A percentile compares a stretch with the other conserved stretches of the same genome.
Evolutionary conservation across 306 rosid species (phyloP).

Genomic region (Quercus berberidifolia): DNA sequence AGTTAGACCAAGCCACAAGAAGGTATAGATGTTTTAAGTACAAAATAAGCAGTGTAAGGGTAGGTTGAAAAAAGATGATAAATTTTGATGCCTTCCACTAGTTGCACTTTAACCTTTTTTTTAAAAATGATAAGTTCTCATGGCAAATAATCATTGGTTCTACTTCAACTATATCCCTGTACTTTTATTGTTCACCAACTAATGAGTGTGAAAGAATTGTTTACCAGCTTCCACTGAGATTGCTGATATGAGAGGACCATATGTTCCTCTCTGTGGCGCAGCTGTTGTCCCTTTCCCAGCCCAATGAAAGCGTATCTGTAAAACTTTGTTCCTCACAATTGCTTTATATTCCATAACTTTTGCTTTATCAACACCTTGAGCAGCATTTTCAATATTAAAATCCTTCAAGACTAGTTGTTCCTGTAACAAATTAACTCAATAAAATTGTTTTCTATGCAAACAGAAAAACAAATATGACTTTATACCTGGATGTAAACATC

Average conservation of each 20-base stretch:
- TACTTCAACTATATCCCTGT: not conserved
- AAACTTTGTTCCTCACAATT: conserved; percentile 21
- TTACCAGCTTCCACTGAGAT: conserved; percentile 61
- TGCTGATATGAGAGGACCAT: conserved; percentile 72
- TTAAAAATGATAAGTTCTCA: no score
- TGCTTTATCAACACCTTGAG: conserved; percentile 37
- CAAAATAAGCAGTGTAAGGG: not conserved
- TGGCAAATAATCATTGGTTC: no score
- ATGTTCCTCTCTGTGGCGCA: conserved; percentile 38
- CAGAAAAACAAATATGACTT: not conserved
- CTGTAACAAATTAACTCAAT: conserved; percentile 26
- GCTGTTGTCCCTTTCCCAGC: conserved; percentile 66
- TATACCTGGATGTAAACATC: conserved; percentile 61
- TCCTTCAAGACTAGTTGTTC: conserved; percentile 38
- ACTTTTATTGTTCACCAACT: not conserved
- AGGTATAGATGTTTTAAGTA: not conserved
- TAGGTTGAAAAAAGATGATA: no score
- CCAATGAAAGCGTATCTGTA: conserved; percentile 57
- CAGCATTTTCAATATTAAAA: conserved; percentile 43
- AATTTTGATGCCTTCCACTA: no score
- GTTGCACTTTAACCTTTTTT: no score
- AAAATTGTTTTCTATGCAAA: conserved; percentile 7
- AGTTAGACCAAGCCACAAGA: not conserved
- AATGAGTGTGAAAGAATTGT: not conserved
- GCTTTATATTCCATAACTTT: conserved; percentile 29